Conservation (phyloP, 805 yeast species). For the Candida schatavii region DNA sequence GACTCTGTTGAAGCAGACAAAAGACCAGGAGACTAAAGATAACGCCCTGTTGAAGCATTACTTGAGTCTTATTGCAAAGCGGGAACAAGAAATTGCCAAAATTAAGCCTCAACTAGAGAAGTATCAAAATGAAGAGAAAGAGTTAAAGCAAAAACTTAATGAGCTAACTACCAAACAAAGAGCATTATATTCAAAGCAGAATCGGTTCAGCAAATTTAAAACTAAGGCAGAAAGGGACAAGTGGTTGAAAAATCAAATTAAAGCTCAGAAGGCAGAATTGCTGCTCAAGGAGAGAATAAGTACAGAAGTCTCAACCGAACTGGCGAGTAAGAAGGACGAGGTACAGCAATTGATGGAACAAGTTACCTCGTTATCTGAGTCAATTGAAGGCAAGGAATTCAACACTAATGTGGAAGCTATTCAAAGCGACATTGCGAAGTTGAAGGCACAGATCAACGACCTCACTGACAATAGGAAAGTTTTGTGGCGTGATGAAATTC, state of each 20-base stretch:
- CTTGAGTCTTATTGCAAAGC: constrained; percentile 28
- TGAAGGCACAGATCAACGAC: constrained; percentile 40
- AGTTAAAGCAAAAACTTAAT: constrained; percentile 36
- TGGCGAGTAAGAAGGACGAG: constrained; percentile 22
- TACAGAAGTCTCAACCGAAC: constrained; percentile 18
- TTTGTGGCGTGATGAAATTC: constrained; percentile 78
- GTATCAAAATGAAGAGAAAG: constrained; percentile 39
- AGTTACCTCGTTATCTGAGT: constrained; percentile 12
- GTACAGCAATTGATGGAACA: constrained; percentile 15
- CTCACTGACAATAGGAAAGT: constrained; percentile 66
- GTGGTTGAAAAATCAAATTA: constrained; percentile 61
- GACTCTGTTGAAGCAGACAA: constrained; percentile 4
- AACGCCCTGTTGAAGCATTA: constrained; percentile 21
- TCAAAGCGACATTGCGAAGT: constrained; percentile 35
- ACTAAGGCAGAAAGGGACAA: constrained; percentile 57
- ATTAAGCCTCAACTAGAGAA: constrained; percentile 41
- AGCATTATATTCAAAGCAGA: constrained; percentile 64
- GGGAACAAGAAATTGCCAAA: constrained; percentile 33
- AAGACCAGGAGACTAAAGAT: constrained; percentile 20
- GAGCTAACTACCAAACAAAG: constrained; percentile 53
- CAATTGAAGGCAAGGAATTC: constrained; percentile 8
- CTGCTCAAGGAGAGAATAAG: constrained; percentile 22
- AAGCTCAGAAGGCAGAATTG: constrained; percentile 27
- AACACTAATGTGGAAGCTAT: constrained; percentile 18
- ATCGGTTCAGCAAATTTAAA: constrained; percentile 59